phyloP scores from a whole-genome alignment of 805 yeast species.

The Kluyveromyces siamensis region DNA sequence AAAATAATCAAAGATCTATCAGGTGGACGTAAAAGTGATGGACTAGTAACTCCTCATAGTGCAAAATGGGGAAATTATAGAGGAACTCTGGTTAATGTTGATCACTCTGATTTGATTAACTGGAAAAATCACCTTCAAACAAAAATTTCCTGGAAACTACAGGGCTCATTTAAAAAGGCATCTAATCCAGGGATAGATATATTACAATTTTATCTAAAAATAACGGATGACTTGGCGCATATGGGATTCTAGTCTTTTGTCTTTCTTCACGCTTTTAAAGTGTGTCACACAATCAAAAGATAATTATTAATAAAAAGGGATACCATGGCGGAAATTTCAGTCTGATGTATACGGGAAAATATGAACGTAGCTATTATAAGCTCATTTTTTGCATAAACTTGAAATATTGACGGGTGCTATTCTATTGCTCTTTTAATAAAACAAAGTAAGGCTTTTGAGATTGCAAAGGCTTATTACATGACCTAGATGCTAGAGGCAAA shows the following conservation, averaged over 20 bases:
- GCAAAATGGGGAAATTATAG: conserved; percentile 77
- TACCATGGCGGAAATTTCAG: no score
- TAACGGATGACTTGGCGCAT: conserved; percentile 53
- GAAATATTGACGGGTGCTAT: no score
- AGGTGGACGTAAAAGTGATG: conserved; percentile 61
- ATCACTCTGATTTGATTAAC: conserved; percentile 80
- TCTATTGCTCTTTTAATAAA: no score
- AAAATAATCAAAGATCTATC: conserved; percentile 39
- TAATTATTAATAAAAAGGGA: no score
- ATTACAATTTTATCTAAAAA: conserved; percentile 56
- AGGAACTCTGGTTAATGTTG: conserved; percentile 71
- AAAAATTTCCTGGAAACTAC: conserved; percentile 8
- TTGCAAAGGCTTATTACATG: no score
- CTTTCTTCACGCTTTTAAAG: neutral
- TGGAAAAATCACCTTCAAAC: conserved; percentile 55
- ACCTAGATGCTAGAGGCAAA: no score
- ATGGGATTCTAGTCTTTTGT: conserved; percentile 38
- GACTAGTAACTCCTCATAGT: conserved; percentile 71
- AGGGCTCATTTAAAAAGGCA: conserved; percentile 19
- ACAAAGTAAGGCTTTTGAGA: no score
- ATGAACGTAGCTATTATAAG: no score
- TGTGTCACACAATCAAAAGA: neutral
- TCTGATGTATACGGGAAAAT: no score
- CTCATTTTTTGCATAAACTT: no score
- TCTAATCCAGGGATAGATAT: conserved; percentile 46